These are phyloP conservation scores for Syzygium jambos DNA, from an alignment of 345 rosid species.

Conservation along the genomic window DNA sequence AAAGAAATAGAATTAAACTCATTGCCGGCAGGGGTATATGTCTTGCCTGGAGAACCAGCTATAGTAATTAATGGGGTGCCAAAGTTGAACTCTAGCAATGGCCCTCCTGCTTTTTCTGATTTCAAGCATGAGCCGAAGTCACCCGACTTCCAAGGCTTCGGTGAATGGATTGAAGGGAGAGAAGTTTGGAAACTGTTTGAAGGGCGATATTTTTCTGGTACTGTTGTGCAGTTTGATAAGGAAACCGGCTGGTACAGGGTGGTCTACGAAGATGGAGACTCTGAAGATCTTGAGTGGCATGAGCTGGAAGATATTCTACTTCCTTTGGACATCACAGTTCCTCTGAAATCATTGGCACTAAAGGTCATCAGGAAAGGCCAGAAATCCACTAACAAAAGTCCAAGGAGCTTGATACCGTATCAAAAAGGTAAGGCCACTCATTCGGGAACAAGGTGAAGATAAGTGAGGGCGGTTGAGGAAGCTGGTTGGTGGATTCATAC, in stretches of 20 bases:
- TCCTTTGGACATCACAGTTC: slow-evolving; percentile 60
- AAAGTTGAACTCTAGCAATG: slow-evolving; percentile 12
- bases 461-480: neutral
- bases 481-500: neutral
- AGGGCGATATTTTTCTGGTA: slow-evolving; percentile 39
- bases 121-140: slow-evolving; percentile 7
- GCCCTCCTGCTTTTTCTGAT: neutral
- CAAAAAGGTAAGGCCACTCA: neutral
- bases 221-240: slow-evolving; percentile 52
- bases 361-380: slow-evolving; percentile 33
- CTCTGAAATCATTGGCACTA: slow-evolving; percentile 54
- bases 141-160: slow-evolving; percentile 29
- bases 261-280: slow-evolving; percentile 79
- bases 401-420: neutral
- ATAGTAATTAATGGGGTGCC: slow-evolving; percentile 75
- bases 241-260: slow-evolving; percentile 74
- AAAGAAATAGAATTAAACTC: slow-evolving; percentile 15
- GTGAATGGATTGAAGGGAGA: slow-evolving; percentile 89
- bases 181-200: slow-evolving; percentile 55
- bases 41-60: slow-evolving; percentile 74
- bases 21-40: slow-evolving; percentile 22
- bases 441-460: neutral
- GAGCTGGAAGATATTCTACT: slow-evolving; percentile 59
- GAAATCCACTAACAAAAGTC: neutral
- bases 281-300: slow-evolving; percentile 74